Evolutionary conservation across 768 basidiomycete genomes (phyloP), one percentile per base, ranked within the genome.

Genomic region (Rhodotorula kratochvilovae): DNA sequence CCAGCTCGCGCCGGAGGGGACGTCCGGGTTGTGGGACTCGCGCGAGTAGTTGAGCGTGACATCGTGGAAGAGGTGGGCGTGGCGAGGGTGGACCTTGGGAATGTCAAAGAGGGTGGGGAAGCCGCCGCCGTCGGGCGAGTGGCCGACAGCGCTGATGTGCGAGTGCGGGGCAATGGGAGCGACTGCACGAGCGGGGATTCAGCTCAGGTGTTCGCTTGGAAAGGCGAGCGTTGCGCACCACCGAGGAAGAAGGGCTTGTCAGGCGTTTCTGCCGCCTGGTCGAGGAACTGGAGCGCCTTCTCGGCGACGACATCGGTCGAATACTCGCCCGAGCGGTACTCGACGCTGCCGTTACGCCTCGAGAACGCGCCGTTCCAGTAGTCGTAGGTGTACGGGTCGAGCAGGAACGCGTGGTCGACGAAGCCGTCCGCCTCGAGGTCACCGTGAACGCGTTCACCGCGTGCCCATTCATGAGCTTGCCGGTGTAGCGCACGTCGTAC

Each of bases 401-500:
- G 56, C 12, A 76, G 61, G 51, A 71, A 66, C 27, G 62, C 73
- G 25, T 50, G 56, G 43, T 67, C 68, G 46, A 54, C 48, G 46
- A 46, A 68, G 8, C 60, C 67, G 21, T 57, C 51, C 0, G 67
- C 46, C 66, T 54, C 55, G 16, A 73, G 0, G 19, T 60, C 62
- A 55, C 61, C n/a, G 73, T 71, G 35, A 50, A 36, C 10, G n/a
- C 27, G 10, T 13, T 13, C 25, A 61, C 51, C 17, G 36, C 67
- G 55, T 73, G 61, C n/a, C 68, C 75, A 31, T 74, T 74, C 75
- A 76, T 76, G 31, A 71, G 61, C 56, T 76, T 76, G 15, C 75
- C 75, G 0, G 56, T 39, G 64, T 74, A 76, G 36, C 59, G 65
- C 5, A 72, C 74, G n/a, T 15, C 27, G 63, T 71, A 76, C 5